Percentiles rank a stretch among this genome's conserved stretches.
Conservation (phyloP, 2,329 filamentous ascomycete species). For the Phyllosticta capitalensis region DNA sequence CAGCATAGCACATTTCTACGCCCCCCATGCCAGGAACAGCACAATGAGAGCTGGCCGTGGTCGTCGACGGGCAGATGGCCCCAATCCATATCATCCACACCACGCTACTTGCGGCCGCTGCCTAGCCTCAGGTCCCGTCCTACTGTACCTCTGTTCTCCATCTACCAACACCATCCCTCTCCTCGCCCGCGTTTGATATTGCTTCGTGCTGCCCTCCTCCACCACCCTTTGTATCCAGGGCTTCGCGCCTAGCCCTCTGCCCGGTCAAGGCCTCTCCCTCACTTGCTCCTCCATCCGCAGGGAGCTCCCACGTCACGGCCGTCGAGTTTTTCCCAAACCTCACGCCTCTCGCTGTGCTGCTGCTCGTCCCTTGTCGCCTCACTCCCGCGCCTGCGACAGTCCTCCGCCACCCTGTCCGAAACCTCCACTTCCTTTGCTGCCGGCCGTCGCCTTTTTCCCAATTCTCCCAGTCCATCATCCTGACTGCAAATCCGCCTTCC, state of each 20-base stretch:
- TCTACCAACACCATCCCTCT: not conserved
- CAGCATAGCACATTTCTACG: not conserved
- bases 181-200: not conserved
- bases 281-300: constrained; percentile 6
- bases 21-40: constrained; percentile 10
- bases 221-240: constrained; percentile 5
- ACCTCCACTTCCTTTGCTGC: constrained; percentile 4
- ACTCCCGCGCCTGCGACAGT: constrained; percentile 2
- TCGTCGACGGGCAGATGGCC: constrained; percentile 1
- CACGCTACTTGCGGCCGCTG: constrained; percentile 1
- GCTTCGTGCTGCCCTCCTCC: not conserved
- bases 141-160: not conserved
- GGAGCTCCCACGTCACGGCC: constrained; percentile 9
- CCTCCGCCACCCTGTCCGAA: not conserved
- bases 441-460: not conserved
- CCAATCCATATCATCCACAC: constrained; percentile 3
- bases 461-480: constrained; percentile 3
- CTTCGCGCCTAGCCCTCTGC: not conserved
- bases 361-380: not conserved
- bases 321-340: not conserved
- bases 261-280: constrained; percentile 6
- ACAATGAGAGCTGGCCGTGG: constrained; percentile 1
- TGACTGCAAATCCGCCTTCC: not conserved
- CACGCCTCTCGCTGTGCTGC: not conserved
- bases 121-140: not conserved